These are phyloP conservation scores for Aureobasidium leucospermi DNA, from an alignment of 2,329 filamentous ascomycete genomes.

Conservation along the genomic window DNA sequence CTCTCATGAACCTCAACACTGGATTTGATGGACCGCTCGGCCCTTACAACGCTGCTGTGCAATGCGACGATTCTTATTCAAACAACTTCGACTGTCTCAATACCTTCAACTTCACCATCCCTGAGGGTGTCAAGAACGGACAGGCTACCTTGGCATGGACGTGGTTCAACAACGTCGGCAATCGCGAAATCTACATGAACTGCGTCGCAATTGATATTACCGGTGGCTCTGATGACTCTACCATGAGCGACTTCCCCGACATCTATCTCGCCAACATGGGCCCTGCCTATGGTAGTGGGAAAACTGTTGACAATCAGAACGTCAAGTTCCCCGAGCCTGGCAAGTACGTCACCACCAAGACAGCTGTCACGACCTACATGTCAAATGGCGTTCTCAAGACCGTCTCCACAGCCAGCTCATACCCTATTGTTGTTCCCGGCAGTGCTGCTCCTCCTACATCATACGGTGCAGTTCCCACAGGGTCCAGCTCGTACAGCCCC, in stretches of 20 bases:
- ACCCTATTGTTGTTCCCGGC: constrained; percentile 19
- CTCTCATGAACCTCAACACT: constrained; percentile 49
- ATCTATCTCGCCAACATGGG: constrained; percentile 70
- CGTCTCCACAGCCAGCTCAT: constrained; percentile 18
- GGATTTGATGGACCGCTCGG: constrained; percentile 4
- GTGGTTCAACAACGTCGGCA: constrained; percentile 89
- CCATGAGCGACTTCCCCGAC: constrained; percentile 57
- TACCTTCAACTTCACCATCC: constrained; percentile 64
- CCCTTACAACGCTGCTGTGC: constrained; percentile 31
- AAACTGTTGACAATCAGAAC: constrained; percentile 47
- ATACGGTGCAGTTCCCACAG: background rate
- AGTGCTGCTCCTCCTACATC: background rate
- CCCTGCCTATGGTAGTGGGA: constrained; percentile 36
- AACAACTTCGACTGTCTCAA: constrained; percentile 30
- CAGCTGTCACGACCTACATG: constrained; percentile 8
- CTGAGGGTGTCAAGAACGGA: constrained; percentile 62
- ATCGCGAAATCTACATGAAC: constrained; percentile 98
- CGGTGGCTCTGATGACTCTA: constrained; percentile 43
- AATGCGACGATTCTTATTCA: background rate
- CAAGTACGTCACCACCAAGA: constrained; percentile 41
- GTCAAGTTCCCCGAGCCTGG: constrained; percentile 65
- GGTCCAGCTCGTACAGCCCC: constrained; percentile 17
- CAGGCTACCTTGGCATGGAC: constrained; percentile 83
- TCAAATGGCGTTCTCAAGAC: background rate
- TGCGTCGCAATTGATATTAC: constrained; percentile 69